These are phyloP conservation scores for Neofusicoccum ribis DNA, from an alignment of 2,329 filamentous ascomycete genomes.

Conservation along the genomic window DNA sequence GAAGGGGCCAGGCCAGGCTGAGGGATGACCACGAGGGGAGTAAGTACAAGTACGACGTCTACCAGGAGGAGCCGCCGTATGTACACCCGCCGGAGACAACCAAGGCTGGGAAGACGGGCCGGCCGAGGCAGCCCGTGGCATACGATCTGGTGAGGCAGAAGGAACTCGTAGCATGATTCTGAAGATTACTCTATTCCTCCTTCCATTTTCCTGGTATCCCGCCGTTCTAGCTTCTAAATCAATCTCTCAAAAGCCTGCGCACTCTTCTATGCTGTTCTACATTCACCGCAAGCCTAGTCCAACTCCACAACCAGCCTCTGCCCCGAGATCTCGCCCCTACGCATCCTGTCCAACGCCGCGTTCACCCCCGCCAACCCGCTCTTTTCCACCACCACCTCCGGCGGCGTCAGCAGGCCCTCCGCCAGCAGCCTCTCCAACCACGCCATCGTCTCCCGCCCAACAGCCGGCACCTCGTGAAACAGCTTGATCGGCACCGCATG, in stretches of 20 bases:
- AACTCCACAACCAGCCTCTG: constrained; percentile 63
- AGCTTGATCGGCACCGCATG: constrained; percentile 74
- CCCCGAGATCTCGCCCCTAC: constrained; percentile 65
- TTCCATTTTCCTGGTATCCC: not conserved
- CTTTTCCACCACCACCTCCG: constrained; percentile 66
- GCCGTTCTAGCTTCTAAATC: not conserved
- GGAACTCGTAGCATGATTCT: not conserved
- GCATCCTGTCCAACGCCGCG: constrained; percentile 64
- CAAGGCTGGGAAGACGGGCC: not conserved
- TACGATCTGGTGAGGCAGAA: constrained; percentile 12
- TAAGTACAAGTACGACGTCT: constrained; percentile 63
- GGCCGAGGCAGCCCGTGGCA: not conserved
- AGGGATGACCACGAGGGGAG: constrained; percentile 61
- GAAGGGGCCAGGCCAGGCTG: constrained; percentile 57
- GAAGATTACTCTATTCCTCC: too few species aligned
- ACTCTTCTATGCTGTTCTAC: too few species aligned
- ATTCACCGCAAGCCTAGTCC: constrained; percentile 30
- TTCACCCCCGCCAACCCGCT: constrained; percentile 67
- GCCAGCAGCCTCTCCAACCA: constrained; percentile 69
- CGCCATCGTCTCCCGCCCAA: constrained; percentile 62
- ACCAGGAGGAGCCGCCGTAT: constrained; percentile 53
- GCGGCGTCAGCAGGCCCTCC: constrained; percentile 55
- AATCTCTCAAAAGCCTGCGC: not conserved
- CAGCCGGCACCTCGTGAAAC: constrained; percentile 66
- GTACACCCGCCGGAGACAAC: not conserved